Evolutionary conservation across 108 stramenopile species (phyloP).

Genomic region (Schizochytrium sp.): DNA sequence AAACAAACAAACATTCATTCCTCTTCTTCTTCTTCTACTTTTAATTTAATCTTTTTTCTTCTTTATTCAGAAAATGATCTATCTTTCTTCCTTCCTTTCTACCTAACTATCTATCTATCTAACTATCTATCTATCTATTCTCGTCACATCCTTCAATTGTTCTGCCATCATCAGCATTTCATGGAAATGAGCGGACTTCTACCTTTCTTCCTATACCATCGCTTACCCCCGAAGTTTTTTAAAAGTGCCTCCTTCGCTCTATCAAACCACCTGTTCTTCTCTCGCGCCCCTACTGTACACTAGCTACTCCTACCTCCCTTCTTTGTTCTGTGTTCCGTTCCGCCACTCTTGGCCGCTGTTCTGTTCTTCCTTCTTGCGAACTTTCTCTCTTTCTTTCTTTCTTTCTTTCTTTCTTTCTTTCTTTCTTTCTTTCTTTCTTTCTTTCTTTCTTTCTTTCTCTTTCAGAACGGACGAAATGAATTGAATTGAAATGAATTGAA

Average conservation of each 20-base stretch:
- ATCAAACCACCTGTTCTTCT: not conserved
- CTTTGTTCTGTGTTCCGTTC: not conserved
- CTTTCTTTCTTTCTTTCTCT: not conserved
- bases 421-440: not conserved
- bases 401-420: not conserved
- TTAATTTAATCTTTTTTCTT: not conserved
- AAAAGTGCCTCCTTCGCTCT: not conserved
- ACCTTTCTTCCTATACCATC: not conserved
- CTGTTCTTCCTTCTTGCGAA: not conserved
- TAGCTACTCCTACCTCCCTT: no score
- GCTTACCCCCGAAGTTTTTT: not conserved
- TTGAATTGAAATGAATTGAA: not conserved
- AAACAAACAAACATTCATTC: no score
- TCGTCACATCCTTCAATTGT: not conserved
- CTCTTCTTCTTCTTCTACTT: no score
- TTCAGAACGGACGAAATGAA: not conserved
- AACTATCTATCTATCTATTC: not conserved
- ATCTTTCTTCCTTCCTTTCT: constrained; percentile 6
- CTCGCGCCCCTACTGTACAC: no score
- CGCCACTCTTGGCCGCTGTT: not conserved
- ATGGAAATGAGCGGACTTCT: not conserved
- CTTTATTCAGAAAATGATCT: not conserved
- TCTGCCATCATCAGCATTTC: not conserved
- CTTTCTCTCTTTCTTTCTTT: not conserved
- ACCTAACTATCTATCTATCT: not conserved